These are phyloP conservation scores for Cyclotella atomus DNA, from an alignment of 108 stramenopile genomes.

Conservation along the genomic window DNA sequence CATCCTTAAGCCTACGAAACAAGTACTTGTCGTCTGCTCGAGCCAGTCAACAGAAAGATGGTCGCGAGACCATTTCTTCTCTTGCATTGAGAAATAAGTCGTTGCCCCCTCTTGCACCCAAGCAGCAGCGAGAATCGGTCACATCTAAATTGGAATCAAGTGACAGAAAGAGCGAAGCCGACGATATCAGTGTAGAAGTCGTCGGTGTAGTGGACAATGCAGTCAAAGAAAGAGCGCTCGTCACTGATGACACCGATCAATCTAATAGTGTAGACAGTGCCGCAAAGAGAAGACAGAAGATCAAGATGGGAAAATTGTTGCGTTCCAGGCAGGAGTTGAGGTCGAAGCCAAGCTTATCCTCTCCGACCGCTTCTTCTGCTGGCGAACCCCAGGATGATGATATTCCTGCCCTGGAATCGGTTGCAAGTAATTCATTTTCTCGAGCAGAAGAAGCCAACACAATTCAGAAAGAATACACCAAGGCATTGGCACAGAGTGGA, in stretches of 20 bases:
- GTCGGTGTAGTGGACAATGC: neutral
- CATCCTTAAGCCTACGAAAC: neutral
- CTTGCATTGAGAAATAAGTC: neutral
- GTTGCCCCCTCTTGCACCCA: slow-evolving; percentile 1
- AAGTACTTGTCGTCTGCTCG: neutral
- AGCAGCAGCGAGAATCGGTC: neutral
- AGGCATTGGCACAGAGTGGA: too few species aligned
- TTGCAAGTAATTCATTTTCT: neutral
- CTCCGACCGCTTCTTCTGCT: neutral
- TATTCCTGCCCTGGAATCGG: neutral
- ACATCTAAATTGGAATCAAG: neutral
- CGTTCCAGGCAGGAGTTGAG: neutral
- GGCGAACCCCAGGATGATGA: neutral
- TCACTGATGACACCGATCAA: neutral
- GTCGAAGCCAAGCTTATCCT: neutral
- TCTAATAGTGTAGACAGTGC: neutral
- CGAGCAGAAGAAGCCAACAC: neutral
- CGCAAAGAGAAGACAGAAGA: slow-evolving; percentile 8
- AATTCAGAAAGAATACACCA: neutral
- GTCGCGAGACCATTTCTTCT: neutral
- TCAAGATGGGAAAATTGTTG: neutral
- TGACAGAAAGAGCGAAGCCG: neutral
- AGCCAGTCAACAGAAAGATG: neutral
- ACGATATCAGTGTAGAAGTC: slow-evolving; percentile 3
- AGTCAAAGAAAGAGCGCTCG: neutral